Evolutionary conservation across 2,329 filamentous ascomycete species (phyloP), one percentile per base, ranked within the genome.

Genomic region (Aspergillus sp.): DNA sequence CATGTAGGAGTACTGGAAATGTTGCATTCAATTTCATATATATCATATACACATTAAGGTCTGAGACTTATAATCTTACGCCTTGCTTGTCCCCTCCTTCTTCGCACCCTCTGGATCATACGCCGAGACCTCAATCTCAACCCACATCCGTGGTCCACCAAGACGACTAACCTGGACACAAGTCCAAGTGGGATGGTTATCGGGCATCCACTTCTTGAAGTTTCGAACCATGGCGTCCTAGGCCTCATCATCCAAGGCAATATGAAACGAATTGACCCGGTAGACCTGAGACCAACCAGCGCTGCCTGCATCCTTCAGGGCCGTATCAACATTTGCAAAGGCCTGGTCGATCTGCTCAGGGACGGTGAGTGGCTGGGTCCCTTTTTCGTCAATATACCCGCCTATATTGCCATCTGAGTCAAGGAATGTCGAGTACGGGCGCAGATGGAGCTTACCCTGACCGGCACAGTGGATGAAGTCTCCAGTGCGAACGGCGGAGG

Each of bases 81-180:
- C 23, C 23, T 9, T 31, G 1, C 27, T 31, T 9, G 27, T 31
- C 0, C 27, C 27, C 27, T 31, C 27, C 21, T 47, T 23, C 12
- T 31, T 47, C 6, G 27, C 47, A 8, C 47, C 31, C 21, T 41
- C 31, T 19, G 61, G 60, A 57, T 76, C 76, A 68, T 81, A 70
- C 1, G 82, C 82, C 8, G 73, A 72, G 9, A 84, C 83, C 68
- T 87, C 84, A 67, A 87, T 82, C 71, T 87, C 84, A 3, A 87
- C 77, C 23, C 73, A 67, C 84, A 87, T 87, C 21, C 74, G 76
- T 17, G 78, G 75, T 55, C 75, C 68, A 0, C 73, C 83, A 5
- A 87, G 66, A 33, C 71, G 64, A 1, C 71, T 63, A 1, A 87
- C 83, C 0, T 80, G 82, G 12, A 87, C 70, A 56, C 70, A 75